phyloP scores from a whole-genome alignment of 768 basidiomycete genomes.

The Leccinum subtestaceum region DNA sequence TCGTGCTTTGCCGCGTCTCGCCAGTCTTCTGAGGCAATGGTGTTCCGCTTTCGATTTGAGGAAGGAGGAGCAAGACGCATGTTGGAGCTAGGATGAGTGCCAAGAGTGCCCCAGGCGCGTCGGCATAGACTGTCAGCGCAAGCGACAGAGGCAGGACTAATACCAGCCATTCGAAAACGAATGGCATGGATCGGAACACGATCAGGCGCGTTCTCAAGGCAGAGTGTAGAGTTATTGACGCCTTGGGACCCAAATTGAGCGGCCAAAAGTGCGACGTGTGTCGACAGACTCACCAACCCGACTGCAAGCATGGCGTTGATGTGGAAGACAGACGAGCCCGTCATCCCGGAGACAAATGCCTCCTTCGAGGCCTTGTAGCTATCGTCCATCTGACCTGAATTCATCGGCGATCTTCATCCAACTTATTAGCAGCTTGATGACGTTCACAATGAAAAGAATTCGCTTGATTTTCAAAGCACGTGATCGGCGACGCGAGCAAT shows the following conservation, averaged over 20 bases:
- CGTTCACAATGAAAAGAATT: background rate
- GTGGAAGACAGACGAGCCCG: slow-evolving; percentile 65
- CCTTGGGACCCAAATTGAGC: slow-evolving; percentile 42
- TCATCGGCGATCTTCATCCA: background rate
- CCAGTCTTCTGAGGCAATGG: slow-evolving; percentile 49
- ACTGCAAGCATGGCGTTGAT: slow-evolving; percentile 68
- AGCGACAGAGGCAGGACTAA: slow-evolving; percentile 78
- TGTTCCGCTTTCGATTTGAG: slow-evolving; percentile 42
- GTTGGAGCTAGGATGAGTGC: slow-evolving; percentile 47
- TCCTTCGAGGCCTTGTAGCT: slow-evolving; percentile 78
- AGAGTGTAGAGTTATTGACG: slow-evolving; percentile 70
- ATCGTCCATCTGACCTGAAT: slow-evolving; percentile 15
- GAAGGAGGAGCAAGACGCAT: slow-evolving; percentile 41
- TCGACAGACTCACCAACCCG: slow-evolving; percentile 50
- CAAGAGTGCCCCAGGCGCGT: slow-evolving; percentile 51
- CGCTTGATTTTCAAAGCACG: no score
- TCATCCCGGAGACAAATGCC: slow-evolving; percentile 72
- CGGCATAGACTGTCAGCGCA: slow-evolving; percentile 74
- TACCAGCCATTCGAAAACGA: slow-evolving; percentile 55
- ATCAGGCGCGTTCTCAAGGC: slow-evolving; percentile 51
- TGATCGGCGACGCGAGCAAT: slow-evolving; percentile 7
- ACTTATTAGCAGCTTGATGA: background rate
- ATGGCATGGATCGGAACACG: slow-evolving; percentile 34
- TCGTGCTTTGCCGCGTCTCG: background rate
- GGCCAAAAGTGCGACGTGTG: background rate